phyloP scores from a whole-genome alignment of 78 protist species.

The Dictyostelium discoideum region dicty_2.7 NC_007088.5:502501-503000 shows the following conservation, averaged over 20 bases:
- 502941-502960: constrained; percentile 22
- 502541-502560: neutral
- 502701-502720: neutral
- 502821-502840: constrained; percentile 41
- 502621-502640: constrained; percentile 35
- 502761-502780: neutral
- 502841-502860: neutral
- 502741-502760: neutral
- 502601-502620: neutral
- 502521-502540: neutral
- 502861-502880: neutral
- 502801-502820: neutral
- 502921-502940: constrained; percentile 2
- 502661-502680: neutral
- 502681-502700: constrained; percentile 46
- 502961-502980: neutral
- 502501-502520: neutral
- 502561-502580: constrained; percentile 14
- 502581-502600: neutral
- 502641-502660: constrained; percentile 19
- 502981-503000: neutral
- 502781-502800: neutral
- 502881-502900: neutral
- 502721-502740: neutral
- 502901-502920: constrained; percentile 36